Percentiles rank a stretch among this genome's conserved stretches.
These are phyloP conservation scores for Fonsecaea monophora DNA, from an alignment of 2,329 filamentous ascomycete species.

Conservation along the genomic window DNA sequence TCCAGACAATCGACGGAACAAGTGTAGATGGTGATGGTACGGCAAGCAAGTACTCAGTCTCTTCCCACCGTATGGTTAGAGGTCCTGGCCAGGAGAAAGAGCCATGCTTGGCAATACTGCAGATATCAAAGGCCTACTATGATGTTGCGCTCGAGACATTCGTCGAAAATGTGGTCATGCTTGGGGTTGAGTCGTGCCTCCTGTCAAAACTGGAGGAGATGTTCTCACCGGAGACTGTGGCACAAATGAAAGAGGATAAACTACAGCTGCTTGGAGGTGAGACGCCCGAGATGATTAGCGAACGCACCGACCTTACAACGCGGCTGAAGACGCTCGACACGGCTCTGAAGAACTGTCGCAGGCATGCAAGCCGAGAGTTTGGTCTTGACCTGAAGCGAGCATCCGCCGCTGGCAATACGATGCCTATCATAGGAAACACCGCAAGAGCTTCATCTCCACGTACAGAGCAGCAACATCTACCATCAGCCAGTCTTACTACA, in stretches of 20 bases:
- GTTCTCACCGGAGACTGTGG: slow-evolving; percentile 44
- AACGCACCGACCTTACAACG: slow-evolving; percentile 32
- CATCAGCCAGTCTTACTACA: neutral
- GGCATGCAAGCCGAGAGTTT: slow-evolving; percentile 13
- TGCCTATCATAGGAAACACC: neutral
- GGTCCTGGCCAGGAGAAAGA: slow-evolving; percentile 22
- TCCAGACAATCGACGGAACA: neutral
- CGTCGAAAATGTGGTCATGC: slow-evolving; percentile 47
- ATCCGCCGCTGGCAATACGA: neutral
- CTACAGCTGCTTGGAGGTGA: slow-evolving; percentile 42
- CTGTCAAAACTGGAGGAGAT: slow-evolving; percentile 46
- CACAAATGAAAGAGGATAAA: slow-evolving; percentile 43
- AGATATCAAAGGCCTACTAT: slow-evolving; percentile 41
- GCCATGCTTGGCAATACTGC: slow-evolving; percentile 36
- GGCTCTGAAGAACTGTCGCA: slow-evolving; percentile 20
- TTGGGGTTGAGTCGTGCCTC: slow-evolving; percentile 50
- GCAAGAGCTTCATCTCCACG: neutral
- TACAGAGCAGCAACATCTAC: neutral
- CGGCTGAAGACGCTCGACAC: slow-evolving; percentile 17
- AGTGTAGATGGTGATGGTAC: slow-evolving; percentile 15
- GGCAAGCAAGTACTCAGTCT: slow-evolving; percentile 23
- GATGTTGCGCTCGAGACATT: slow-evolving; percentile 44
- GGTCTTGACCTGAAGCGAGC: neutral
- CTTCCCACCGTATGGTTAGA: neutral
- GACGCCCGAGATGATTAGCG: slow-evolving; percentile 37